Base-by-base conservation (phyloP, 176 grass and related monocot species). In the Musa troglodytarum region DNA sequence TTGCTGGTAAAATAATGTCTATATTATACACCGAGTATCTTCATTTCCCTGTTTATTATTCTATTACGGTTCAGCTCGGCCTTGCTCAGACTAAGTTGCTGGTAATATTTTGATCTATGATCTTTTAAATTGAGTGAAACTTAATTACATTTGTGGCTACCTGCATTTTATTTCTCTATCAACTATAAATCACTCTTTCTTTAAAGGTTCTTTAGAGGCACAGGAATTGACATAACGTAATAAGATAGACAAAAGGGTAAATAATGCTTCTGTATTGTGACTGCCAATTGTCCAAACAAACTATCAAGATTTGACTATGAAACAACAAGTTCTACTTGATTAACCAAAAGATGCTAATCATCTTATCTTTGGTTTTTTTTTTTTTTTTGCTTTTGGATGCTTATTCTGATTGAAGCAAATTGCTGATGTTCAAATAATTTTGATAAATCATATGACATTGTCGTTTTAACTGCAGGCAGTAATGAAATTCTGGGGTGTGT, bases 401-500 rank as follows among this genome's bases (percentile, higher is more conserved):
- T 57, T 43, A 43, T 43, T 43, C 34, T 6, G 34, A 43, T 43
- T 43, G 34, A 43, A 43, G 34, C 34, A 43, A 43, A 43, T 43
- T 43, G 34, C 4, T 43, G 34, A 43, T 43, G 34, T 43, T 43
- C 4, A 5, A 43, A 43, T 43, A 43, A 43, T 43, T 43, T 43
- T 43, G 34, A 43, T 43, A 43, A 43, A 43, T 43, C 34, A 43
- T 43, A 43, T 43, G 4, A 43, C 34, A 43, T 43, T 6, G 34
- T 43, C 34, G 6, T 43, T 43, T 4, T 5, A 43, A 43, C 34
- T 43, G 75, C 49, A 77, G 59, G 75, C n/a, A 63, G 20, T 61
- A 50, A 20, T 20, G 9, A 88, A 98, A 84, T 82, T 80, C 82
- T 98, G 90, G 94, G 77, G 83, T 9, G 75, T 69, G 75, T 98